Base-by-base conservation (phyloP, 1,284 basidiomycete species). In the Ceratobasidium sp. region DNA sequence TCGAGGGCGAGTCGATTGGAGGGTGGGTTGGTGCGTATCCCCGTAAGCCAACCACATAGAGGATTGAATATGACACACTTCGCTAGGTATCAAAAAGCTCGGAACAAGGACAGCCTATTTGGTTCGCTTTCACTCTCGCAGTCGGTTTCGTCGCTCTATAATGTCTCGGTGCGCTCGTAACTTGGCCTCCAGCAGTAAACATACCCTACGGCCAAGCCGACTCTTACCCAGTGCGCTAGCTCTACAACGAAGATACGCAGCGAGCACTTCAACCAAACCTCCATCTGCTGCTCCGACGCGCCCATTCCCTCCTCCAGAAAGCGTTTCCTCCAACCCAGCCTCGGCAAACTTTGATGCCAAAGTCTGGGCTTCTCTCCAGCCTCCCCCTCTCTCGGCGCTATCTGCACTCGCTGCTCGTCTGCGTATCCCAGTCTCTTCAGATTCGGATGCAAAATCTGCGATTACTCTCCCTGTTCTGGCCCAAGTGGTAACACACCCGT, bases 401-500 rank as follows among this genome's bases (percentile, higher is more conserved):
- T 86, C 90, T 75, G 92, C 94, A 0, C 93, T 96, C 80, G 88
- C 91, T 3, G 90, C 94, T 82, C 88, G 94, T 80, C 89, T 94
- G 83, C 92, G 93, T 44, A 89, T 94, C 2, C 82, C 88, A 3
- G 89, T 90, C 50, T 80, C 64, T n/a, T 54, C 76, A 18, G 57
- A 54, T 30, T 35, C 65, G 59, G 68, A 57, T 48, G 35, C 77
- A 54, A 46, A 65, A 64, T 80, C 23, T 12, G 27, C 46, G n/a
- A 44, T 75, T 44, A 65, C 71, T 14, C 71, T 55, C 35, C 60
- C 79, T 41, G 64, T 78, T 76, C 82, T 77, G 64, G 80, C 30
- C 75, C 92, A 92, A 83, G 91, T 90, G 23, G 93, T 93, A 86
- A 97, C 95, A 0, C 95, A 97, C 84, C 88, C 91, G 12, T 95